Conservation (phyloP, 768 basidiomycete species). For the Amanita molliuscula region DNA sequence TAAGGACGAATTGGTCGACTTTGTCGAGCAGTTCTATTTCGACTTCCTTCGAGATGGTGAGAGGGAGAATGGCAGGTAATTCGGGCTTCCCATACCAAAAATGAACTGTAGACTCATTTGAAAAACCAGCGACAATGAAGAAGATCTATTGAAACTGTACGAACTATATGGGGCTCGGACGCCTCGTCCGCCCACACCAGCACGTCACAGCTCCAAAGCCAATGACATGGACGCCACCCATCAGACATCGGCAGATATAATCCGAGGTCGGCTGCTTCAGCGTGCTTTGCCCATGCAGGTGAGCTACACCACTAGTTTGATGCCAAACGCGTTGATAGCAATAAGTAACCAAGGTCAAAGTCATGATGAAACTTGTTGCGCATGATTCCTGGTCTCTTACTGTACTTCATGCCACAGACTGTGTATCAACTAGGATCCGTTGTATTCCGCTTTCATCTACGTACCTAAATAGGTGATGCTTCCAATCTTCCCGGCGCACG, state of each 20-base stretch:
- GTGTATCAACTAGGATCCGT: not conserved
- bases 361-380: not conserved
- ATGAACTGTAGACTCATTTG: not conserved
- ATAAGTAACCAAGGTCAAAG: not conserved
- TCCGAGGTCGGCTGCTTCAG: not conserved
- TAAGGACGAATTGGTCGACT: not conserved
- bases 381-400: too few species aligned
- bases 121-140: slow-evolving; percentile 13
- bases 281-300: not conserved
- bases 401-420: not conserved
- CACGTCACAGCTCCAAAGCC: not conserved
- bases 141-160: slow-evolving; percentile 19
- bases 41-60: not conserved
- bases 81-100: too few species aligned
- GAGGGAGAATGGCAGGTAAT: not conserved
- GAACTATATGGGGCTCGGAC: slow-evolving; percentile 17
- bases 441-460: not conserved
- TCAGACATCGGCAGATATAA: not conserved
- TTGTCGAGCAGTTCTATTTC: not conserved
- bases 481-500: too few species aligned
- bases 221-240: not conserved
- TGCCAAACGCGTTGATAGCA: not conserved
- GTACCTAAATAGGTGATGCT: too few species aligned
- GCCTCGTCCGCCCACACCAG: slow-evolving; percentile 13
- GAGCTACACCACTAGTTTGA: not conserved